Percentiles rank a stretch among this genome's conserved stretches.
Conservation (phyloP, 306 rosid genomes). For the Acacia crassicarpa region DNA sequence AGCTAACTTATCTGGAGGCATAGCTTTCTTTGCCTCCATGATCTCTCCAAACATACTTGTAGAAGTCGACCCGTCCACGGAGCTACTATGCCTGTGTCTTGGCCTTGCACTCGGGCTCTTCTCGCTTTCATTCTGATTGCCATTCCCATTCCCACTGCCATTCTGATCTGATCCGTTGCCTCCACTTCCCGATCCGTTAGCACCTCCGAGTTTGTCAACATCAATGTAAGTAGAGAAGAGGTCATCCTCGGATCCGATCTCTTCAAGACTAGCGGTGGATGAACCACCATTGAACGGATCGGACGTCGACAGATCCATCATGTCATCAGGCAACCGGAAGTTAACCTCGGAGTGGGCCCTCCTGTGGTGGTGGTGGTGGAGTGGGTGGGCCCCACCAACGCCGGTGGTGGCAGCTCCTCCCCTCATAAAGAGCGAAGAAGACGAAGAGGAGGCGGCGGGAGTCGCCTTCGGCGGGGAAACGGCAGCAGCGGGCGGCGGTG, state of each 20-base stretch:
- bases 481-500: conserved; percentile 18
- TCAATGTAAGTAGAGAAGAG: conserved; percentile 96
- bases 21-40: conserved; percentile 99
- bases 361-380: conserved; percentile 52
- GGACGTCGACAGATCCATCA: conserved; percentile 72
- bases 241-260: conserved; percentile 97
- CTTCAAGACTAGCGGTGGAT: conserved; percentile 79
- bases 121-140: conserved; percentile 52
- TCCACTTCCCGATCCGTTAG: conserved; percentile 24
- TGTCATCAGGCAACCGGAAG: conserved; percentile 75
- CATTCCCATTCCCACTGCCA: conserved; percentile 35
- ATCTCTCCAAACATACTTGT: conserved; percentile 80
- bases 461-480: neutral
- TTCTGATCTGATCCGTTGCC: conserved; percentile 57
- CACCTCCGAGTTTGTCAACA: conserved; percentile 77
- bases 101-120: conserved; percentile 51
- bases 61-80: conserved; percentile 80
- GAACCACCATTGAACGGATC: conserved; percentile 88
- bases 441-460: conserved; percentile 35
- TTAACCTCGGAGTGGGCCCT: conserved; percentile 79
- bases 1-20: conserved; percentile 99
- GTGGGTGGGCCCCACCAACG: conserved; percentile 18
- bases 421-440: conserved; percentile 28
- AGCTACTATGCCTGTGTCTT: conserved; percentile 78
- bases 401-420: conserved; percentile 4